phyloP scores from a whole-genome alignment of 768 basidiomycete genomes.

The Tubosaeta sp. region DNA sequence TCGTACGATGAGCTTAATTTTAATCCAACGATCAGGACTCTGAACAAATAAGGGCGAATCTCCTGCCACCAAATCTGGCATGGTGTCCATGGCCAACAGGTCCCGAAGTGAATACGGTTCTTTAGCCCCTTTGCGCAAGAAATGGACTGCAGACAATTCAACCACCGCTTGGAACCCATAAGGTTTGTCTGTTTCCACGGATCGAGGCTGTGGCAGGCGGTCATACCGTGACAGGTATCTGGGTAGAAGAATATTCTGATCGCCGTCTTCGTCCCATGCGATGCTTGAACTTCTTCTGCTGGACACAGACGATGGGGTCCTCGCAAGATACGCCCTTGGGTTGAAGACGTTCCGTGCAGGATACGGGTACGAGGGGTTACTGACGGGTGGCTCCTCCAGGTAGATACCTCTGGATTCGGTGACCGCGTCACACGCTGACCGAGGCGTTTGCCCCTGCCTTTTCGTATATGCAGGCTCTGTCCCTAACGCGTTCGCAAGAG shows the following conservation, averaged over 20 bases:
- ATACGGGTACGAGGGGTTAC: slow-evolving; percentile 24
- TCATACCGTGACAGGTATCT: slow-evolving; percentile 6
- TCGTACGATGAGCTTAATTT: slow-evolving; percentile 34
- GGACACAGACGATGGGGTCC: slow-evolving; percentile 5
- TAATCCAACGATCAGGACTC: slow-evolving; percentile 29
- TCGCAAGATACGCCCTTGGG: slow-evolving; percentile 14
- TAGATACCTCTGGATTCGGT: slow-evolving; percentile 16
- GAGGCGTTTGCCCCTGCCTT: slow-evolving; percentile 5
- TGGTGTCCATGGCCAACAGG: slow-evolving; percentile 19
- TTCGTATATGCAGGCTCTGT: slow-evolving; percentile 11
- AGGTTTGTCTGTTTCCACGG: slow-evolving; percentile 11
- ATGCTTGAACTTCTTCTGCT: slow-evolving; percentile 4
- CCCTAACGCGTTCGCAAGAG: slow-evolving; percentile 21
- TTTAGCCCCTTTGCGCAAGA: slow-evolving; percentile 23
- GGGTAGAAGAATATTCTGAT: not conserved
- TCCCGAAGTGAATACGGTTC: slow-evolving; percentile 27
- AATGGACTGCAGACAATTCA: slow-evolving; percentile 29
- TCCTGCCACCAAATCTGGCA: slow-evolving; percentile 23
- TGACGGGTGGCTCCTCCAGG: slow-evolving; percentile 12
- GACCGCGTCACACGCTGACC: slow-evolving; percentile 3
- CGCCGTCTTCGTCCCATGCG: not conserved
- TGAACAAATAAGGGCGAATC: slow-evolving; percentile 18
- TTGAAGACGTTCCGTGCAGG: slow-evolving; percentile 29
- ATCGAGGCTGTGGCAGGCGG: slow-evolving; percentile 19
- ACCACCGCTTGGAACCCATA: slow-evolving; percentile 10